These are phyloP conservation scores for Scopulariopsis brevicaulis DNA, from an alignment of 2,329 filamentous ascomycete genomes.

Conservation along the genomic window DNA sequence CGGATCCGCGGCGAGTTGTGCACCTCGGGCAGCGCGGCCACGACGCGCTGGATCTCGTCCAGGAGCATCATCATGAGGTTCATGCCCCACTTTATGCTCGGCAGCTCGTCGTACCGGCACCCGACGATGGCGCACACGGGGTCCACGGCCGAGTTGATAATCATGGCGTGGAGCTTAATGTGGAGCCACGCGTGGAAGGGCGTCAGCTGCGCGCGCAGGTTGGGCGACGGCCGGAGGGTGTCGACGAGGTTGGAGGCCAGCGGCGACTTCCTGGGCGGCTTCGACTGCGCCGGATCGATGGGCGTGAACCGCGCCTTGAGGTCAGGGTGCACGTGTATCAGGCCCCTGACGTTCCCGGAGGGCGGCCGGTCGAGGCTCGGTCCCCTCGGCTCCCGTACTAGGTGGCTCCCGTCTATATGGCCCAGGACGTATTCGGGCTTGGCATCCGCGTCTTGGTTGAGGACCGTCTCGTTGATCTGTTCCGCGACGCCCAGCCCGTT, in stretches of 20 bases:
- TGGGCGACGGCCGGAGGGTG: conserved; percentile 4
- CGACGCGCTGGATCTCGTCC: conserved; percentile 61
- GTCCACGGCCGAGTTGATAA: conserved; percentile 67
- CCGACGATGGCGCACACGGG: conserved; percentile 73
- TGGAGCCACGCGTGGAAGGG: conserved; percentile 46
- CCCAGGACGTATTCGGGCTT: conserved; percentile 72
- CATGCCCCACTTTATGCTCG: conserved; percentile 54
- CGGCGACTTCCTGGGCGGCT: conserved; percentile 4
- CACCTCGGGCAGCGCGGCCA: conserved; percentile 65
- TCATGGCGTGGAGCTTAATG: conserved; percentile 68
- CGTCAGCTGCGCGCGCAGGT: conserved; percentile 6
- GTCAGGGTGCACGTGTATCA: neutral
- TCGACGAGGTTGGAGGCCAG: neutral
- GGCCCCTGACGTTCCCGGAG: neutral
- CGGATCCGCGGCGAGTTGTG: conserved; percentile 45
- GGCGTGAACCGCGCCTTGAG: neutral
- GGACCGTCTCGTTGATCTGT: conserved; percentile 43
- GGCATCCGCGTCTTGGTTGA: neutral
- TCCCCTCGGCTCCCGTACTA: conserved; percentile 23
- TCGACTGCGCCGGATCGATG: neutral
- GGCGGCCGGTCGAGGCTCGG: neutral
- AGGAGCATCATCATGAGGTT: conserved; percentile 61
- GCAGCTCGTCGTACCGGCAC: conserved; percentile 59
- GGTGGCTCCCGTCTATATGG: conserved; percentile 32
- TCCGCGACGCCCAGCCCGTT: conserved; percentile 82